These are phyloP conservation scores for Podospora tetraspora DNA, from an alignment of 495 filamentous ascomycete genomes.

Conservation along the genomic window DNA sequence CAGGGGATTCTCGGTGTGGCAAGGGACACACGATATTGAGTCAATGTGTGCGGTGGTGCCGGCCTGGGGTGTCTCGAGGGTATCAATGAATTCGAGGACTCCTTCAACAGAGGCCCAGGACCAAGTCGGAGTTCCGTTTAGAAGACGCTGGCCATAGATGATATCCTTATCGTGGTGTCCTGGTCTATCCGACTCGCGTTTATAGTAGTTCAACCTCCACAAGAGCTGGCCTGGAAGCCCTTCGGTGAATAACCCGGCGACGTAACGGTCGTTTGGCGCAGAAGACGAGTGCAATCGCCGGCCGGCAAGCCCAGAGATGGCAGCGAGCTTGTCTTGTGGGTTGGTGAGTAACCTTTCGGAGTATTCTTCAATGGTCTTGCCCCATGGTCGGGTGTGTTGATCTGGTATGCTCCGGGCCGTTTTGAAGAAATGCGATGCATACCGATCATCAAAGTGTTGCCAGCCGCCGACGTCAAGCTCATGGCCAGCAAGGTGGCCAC, in stretches of 20 bases:
- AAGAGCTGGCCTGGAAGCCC: not conserved
- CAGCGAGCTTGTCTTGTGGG: not conserved
- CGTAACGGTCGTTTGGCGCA: not conserved
- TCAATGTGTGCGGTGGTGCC: not conserved
- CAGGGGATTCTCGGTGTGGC: not conserved
- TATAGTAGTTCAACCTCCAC: not conserved
- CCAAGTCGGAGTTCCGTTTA: not conserved
- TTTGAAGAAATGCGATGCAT: not conserved
- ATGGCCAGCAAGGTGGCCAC: slow-evolving; percentile 13
- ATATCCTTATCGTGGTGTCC: not conserved
- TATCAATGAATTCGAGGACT: no score
- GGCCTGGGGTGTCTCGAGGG: no score
- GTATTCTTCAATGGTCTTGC: not conserved
- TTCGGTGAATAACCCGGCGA: not conserved
- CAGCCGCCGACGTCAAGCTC: not conserved
- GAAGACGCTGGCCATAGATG: not conserved
- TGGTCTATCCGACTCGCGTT: no score
- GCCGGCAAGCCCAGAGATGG: not conserved
- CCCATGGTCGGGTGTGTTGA: not conserved
- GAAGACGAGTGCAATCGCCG: not conserved
- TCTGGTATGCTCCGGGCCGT: not conserved
- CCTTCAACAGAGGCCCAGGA: not conserved
- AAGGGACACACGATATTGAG: not conserved
- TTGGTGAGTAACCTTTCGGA: not conserved
- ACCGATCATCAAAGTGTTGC: not conserved